Evolutionary conservation across 345 rosid species (phyloP).

Genomic region (Arabis hirsuta): DNA sequence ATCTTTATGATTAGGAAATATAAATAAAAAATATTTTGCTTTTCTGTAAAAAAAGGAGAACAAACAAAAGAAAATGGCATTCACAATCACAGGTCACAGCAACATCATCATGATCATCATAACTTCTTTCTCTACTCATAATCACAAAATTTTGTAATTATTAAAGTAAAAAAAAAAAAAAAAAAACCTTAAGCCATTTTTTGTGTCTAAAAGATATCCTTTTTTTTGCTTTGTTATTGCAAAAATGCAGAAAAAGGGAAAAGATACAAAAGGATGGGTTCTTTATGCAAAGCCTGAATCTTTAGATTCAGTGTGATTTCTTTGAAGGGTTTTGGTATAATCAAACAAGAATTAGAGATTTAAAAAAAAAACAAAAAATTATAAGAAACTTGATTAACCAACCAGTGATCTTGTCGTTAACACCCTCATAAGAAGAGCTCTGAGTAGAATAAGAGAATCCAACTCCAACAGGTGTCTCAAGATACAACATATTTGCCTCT

Average conservation of each 20-base stretch:
- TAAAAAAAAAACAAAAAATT: too few species aligned
- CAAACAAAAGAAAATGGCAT: constrained; percentile 32
- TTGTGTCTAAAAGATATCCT: constrained; percentile 14
- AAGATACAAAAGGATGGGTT: constrained; percentile 23
- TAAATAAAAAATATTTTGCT: neutral
- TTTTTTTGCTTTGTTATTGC: neutral
- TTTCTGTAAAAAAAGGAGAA: constrained; percentile 38
- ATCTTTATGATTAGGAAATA: constrained; percentile 16
- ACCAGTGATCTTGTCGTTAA: constrained; percentile 86
- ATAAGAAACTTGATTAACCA: constrained; percentile 49
- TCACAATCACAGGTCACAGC: constrained; percentile 41
- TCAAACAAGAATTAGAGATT: neutral
- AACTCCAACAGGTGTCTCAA: constrained; percentile 95
- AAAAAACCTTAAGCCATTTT: neutral
- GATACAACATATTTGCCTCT: constrained; percentile 93
- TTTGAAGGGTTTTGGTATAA: constrained; percentile 16
- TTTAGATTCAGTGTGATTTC: constrained; percentile 8
- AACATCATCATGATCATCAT: constrained; percentile 31
- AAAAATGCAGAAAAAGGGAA: constrained; percentile 17
- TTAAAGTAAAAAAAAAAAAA: neutral
- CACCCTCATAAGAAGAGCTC: constrained; percentile 63
- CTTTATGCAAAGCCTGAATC: constrained; percentile 33
- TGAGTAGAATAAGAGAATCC: constrained; percentile 92
- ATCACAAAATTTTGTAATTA: constrained; percentile 8
- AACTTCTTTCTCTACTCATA: neutral